Percentiles rank a stretch among this genome's conserved stretches.
Evolutionary conservation across 805 yeast genomes (phyloP).

Genomic region (Jamesozyma jinghongensis): DNA sequence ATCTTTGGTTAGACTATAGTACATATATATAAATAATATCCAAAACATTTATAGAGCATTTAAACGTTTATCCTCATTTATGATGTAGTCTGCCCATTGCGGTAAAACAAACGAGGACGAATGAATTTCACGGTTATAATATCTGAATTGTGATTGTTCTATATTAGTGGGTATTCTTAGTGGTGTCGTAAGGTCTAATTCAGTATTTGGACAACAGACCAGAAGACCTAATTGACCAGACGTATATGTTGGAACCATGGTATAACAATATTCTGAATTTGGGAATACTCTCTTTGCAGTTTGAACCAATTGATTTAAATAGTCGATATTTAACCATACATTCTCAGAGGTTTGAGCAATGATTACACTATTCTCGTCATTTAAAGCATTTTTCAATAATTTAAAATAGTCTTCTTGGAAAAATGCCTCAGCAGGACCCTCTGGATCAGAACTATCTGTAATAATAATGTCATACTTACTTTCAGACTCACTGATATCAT

Average conservation of each 20-base stretch:
- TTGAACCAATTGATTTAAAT: slow-evolving; percentile 38
- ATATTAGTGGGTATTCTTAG: slow-evolving; percentile 37
- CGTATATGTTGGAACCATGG: slow-evolving; percentile 81
- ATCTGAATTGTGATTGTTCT: slow-evolving; percentile 46
- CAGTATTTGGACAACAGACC: slow-evolving; percentile 53
- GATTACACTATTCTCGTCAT: slow-evolving; percentile 49
- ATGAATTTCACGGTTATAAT: slow-evolving; percentile 62
- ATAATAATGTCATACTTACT: slow-evolving; percentile 72
- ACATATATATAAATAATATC: neutral
- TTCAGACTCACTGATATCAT: slow-evolving; percentile 31
- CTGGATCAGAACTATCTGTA: slow-evolving; percentile 91
- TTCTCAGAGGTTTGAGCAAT: slow-evolving; percentile 75
- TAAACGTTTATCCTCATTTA: slow-evolving; percentile 5
- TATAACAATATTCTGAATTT: slow-evolving; percentile 57
- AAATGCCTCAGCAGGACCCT: slow-evolving; percentile 88
- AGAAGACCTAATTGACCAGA: slow-evolving; percentile 80
- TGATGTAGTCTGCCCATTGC: slow-evolving; percentile 53
- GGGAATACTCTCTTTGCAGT: slow-evolving; percentile 50
- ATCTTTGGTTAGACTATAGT: slow-evolving; percentile 50
- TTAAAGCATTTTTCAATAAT: slow-evolving; percentile 54
- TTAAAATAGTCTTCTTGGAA: slow-evolving; percentile 72
- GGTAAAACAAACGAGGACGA: slow-evolving; percentile 69
- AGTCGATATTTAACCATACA: slow-evolving; percentile 60
- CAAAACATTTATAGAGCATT: neutral
- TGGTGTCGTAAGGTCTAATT: slow-evolving; percentile 42